Evolutionary conservation across 129 eudicot genomes (phyloP).

Genomic region (Saussurea involucrata): DNA sequence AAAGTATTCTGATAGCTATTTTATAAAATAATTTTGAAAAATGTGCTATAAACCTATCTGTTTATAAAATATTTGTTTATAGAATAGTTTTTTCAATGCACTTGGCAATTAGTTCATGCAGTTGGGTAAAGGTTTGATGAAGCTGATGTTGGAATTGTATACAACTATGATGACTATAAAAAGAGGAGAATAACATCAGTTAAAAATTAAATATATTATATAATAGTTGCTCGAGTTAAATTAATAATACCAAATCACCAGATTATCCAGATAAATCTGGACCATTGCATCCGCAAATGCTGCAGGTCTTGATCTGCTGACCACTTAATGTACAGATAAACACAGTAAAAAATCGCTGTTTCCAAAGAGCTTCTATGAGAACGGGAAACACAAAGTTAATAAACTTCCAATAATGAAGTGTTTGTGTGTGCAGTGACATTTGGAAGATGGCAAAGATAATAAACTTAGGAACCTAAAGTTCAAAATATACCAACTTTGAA

Average conservation of each 20-base stretch:
- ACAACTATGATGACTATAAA: neutral
- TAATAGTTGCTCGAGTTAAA: neutral
- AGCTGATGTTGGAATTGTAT: neutral
- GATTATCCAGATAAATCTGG: slow-evolving; percentile 99
- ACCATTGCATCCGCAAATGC: slow-evolving; percentile 99
- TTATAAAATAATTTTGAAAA: too few species aligned
- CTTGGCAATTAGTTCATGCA: slow-evolving; percentile 94
- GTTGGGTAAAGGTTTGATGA: neutral
- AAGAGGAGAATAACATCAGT: neutral
- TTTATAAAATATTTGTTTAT: too few species aligned
- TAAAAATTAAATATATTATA: neutral
- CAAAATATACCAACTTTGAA: too few species aligned
- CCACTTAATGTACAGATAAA: slow-evolving; percentile 52
- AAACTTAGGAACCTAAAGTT: neutral
- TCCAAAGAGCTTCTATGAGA: neutral
- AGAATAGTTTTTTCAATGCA: too few species aligned
- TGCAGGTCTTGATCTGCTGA: slow-evolving; percentile 99
- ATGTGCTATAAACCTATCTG: too few species aligned
- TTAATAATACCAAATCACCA: slow-evolving; percentile 89
- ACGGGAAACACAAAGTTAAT: neutral
- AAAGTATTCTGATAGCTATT: too few species aligned
- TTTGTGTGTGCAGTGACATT: too few species aligned
- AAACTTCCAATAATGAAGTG: neutral
- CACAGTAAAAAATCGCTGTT: neutral
- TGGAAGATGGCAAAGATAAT: neutral